Evolutionary conservation across 2,329 filamentous ascomycete genomes (phyloP), one percentile per base, ranked within the genome.

Genomic region (Botrytis fragariae): DNA sequence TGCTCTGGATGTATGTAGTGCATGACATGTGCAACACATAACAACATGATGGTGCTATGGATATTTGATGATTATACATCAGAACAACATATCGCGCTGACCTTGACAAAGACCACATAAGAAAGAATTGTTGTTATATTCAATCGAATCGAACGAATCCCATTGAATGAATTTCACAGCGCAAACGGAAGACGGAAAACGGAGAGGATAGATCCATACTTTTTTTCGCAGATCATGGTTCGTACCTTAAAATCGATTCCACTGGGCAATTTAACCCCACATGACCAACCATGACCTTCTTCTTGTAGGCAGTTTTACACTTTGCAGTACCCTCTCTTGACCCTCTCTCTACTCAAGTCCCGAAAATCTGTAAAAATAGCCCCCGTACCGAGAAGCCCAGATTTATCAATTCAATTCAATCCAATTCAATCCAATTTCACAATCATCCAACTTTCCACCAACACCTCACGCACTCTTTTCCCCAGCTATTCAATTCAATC

Each of bases 281-380:
- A 68, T 68, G 62, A 72, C 59, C 54, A 35, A 25, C 48, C 48
- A 54, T 51, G 48, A 51, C 48, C 48, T 51, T 51, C 48, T 51
- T 51, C 48, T n/a, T 7, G 48, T 51, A 51, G 48, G 48, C 48
- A 14, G 4, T 51, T 51, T 51, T n/a, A 51, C 48, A n/a, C 25
- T 51, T 51, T 51, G 25, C 48, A n/a, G 48, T 54, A 54, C 25
- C 48, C 51, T 54, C 51, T 54, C 51, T 29, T 8, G 51, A 16
- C 51, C n/a, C 51, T 54, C 51, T 57, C n/a, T 57, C 5, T 32
- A 29, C 14, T 16, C 25, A 57, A 68, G 35, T 68, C 65, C 48
- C 65, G 65, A 57, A 68, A 57, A 68, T 3, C 12, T 35, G 65
- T 68, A 68, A 68, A 68, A 68, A 68, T 68, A 68, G 35, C n/a